Percentiles rank a stretch among this genome's conserved stretches.
Evolutionary conservation across 139 green algal genomes (phyloP).

Genomic region (Axilococcus clingmanii): DNA sequence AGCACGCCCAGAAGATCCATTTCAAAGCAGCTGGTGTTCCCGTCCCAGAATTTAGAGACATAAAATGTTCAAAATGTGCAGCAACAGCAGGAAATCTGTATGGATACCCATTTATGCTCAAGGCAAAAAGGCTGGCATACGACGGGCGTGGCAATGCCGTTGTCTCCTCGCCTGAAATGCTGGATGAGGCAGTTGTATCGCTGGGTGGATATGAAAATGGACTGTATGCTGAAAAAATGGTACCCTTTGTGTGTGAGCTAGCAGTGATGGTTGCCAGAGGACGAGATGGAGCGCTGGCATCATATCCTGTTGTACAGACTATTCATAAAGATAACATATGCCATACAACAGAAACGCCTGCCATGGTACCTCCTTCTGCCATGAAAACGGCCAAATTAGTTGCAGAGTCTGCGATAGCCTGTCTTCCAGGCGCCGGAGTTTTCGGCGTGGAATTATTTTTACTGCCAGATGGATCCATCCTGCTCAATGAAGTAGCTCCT

Average conservation of each 20-base stretch:
- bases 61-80: constrained; percentile 36
- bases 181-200: constrained; percentile 46
- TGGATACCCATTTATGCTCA: constrained; percentile 95
- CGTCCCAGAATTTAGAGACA: constrained; percentile 60
- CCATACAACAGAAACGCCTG: constrained; percentile 82
- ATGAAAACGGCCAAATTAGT: constrained; percentile 18
- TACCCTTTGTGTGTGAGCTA: constrained; percentile 77
- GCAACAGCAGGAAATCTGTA: constrained; percentile 41
- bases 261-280: constrained; percentile 58
- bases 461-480: constrained; percentile 60
- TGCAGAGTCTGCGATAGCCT: constrained; percentile 44
- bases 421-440: constrained; percentile 77
- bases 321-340: constrained; percentile 91
- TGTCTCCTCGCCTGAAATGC: constrained; percentile 37
- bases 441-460: constrained; percentile 98
- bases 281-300: constrained; percentile 33
- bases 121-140: constrained; percentile 81
- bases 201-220: constrained; percentile 68
- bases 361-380: constrained; percentile 18
- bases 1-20: constrained; percentile 90
- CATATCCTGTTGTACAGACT: constrained; percentile 90
- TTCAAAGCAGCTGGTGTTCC: constrained; percentile 67
- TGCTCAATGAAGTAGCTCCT: constrained; percentile 95
- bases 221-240: constrained; percentile 92
- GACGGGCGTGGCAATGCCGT: constrained; percentile 89